Base-by-base conservation (phyloP, 164 flowering plant species). In the Warburgia ugandensis region DNA sequence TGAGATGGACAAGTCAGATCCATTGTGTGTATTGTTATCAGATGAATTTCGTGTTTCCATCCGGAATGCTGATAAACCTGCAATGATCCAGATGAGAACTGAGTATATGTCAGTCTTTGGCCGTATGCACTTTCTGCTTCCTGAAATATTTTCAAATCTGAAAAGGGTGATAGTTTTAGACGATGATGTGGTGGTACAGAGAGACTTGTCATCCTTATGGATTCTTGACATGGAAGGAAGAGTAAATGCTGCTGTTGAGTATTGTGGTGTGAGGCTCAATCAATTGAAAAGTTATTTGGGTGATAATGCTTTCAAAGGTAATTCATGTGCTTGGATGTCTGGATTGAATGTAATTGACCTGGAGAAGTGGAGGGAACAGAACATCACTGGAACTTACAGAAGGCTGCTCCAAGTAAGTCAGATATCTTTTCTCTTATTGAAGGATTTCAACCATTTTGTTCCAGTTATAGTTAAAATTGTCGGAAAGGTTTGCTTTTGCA, bases 301-400 rank as follows among this genome's bases (percentile, higher is more conserved):
- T 28, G 66, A 54, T 19, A 56, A 53, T 10, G 56, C 31, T 43
- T 57, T 63, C 36, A 50, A 73, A 29, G 45, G 48, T 40, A 67
- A 61, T 52, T 72, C 87, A 26, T 92, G 95, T 77, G 71, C 76
- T 47, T 92, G 99, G 99, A 80, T 83, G 80, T 77, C 97, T 61
- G 99, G 97, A 59, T 54, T 92, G 65, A 92, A 86, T 70, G 42
- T 92, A 28, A 60, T 92, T 60, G 94, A 92, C 65, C 78, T 88
- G 55, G 80, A 40, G 23, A 69, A 60, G 48, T 92, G 99, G 99
- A 88, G 94, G 63, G 77, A 79, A 47, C 72, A 55, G 3, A 65
- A 77, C 55, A 65, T 92, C 40, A 68, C 85, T 36, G 65, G 56
- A 52, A 74, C 52, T 6, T 86, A 73, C 72, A 57, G 42, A 37